A percentile compares a stretch with the other conserved stretches of the same genome.
phyloP scores from a whole-genome alignment of 192 early-diverging fungal species.

The Allomyces javanicus region DNA sequence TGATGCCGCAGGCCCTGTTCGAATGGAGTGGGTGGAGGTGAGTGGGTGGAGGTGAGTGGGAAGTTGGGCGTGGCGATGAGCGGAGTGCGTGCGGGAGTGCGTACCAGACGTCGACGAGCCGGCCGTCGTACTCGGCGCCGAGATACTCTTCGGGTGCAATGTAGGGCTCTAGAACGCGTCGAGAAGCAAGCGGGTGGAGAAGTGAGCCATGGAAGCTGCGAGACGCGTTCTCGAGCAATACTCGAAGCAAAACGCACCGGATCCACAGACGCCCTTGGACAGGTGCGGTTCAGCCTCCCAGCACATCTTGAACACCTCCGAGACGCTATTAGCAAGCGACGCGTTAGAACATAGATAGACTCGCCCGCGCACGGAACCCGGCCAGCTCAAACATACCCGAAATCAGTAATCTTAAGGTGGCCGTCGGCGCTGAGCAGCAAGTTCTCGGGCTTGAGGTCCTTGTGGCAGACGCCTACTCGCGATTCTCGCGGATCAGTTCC shows the following conservation, averaged over 20 bases:
- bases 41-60: not conserved
- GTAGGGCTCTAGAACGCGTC: constrained; percentile 30
- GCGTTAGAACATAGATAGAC: no score
- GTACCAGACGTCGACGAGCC: constrained; percentile 38
- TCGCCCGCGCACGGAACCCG: no score
- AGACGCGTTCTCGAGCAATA: not conserved
- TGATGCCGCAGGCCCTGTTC: constrained; percentile 67
- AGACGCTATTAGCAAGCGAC: constrained; percentile 10
- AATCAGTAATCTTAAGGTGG: constrained; percentile 68
- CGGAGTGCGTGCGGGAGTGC: not conserved
- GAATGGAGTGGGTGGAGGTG: no score
- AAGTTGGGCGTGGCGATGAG: no score
- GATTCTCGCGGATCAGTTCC: no score
- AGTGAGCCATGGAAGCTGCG: not conserved
- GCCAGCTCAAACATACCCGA: constrained; percentile 20
- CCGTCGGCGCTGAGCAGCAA: constrained; percentile 41
- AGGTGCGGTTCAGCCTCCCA: constrained; percentile 41
- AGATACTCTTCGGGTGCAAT: constrained; percentile 67
- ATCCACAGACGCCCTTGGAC: constrained; percentile 60
- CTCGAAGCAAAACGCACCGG: constrained; percentile 14
- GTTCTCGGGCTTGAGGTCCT: constrained; percentile 79
- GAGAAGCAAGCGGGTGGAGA: not conserved
- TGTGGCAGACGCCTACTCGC: constrained; percentile 7
- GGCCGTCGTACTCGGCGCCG: constrained; percentile 45
- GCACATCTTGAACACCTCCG: constrained; percentile 54